Percentiles rank a stretch among this genome's conserved stretches.
Conservation (phyloP, 2,329 filamentous ascomycete species). For the Talaromyces sp. region DNA sequence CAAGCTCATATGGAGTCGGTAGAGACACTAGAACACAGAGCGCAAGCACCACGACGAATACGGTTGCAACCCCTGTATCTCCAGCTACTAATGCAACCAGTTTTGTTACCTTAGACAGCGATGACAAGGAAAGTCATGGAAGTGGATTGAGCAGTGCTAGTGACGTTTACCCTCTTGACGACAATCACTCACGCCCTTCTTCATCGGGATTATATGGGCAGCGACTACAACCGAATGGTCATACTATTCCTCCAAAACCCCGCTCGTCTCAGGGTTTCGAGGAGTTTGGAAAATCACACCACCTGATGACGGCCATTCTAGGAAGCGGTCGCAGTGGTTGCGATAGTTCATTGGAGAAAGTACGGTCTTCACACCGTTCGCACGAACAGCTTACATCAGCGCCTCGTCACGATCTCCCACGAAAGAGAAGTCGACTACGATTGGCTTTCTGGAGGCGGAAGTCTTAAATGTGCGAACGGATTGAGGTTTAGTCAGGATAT, state of each 20-base stretch:
- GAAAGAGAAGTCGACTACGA: slow-evolving; percentile 39
- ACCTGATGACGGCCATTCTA: slow-evolving; percentile 21
- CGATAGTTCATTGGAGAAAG: slow-evolving; percentile 28
- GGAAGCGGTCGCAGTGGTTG: slow-evolving; percentile 28
- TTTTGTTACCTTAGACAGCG: slow-evolving; percentile 42
- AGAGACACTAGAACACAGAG: slow-evolving; percentile 40
- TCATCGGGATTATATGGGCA: slow-evolving; percentile 30
- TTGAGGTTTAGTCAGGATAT: neutral
- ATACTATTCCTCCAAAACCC: slow-evolving; percentile 18
- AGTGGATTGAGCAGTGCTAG: slow-evolving; percentile 31
- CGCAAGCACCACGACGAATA: slow-evolving; percentile 43
- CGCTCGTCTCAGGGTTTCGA: slow-evolving; percentile 25
- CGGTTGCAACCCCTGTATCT: slow-evolving; percentile 39
- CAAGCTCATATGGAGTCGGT: slow-evolving; percentile 36
- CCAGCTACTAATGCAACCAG: slow-evolving; percentile 46
- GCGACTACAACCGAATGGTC: slow-evolving; percentile 25
- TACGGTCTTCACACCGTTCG: slow-evolving; percentile 21
- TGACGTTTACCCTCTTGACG: slow-evolving; percentile 26
- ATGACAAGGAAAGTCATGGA: slow-evolving; percentile 33
- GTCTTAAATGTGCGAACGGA: slow-evolving; percentile 26
- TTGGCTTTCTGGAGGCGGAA: slow-evolving; percentile 43
- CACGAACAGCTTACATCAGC: slow-evolving; percentile 7
- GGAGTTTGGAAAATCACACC: slow-evolving; percentile 25
- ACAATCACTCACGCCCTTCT: slow-evolving; percentile 26
- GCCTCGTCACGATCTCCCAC: slow-evolving; percentile 22